These are phyloP conservation scores for Phytophthora podocarpi DNA, from an alignment of 352 stramenopile genomes.

Conservation along the genomic window DNA sequence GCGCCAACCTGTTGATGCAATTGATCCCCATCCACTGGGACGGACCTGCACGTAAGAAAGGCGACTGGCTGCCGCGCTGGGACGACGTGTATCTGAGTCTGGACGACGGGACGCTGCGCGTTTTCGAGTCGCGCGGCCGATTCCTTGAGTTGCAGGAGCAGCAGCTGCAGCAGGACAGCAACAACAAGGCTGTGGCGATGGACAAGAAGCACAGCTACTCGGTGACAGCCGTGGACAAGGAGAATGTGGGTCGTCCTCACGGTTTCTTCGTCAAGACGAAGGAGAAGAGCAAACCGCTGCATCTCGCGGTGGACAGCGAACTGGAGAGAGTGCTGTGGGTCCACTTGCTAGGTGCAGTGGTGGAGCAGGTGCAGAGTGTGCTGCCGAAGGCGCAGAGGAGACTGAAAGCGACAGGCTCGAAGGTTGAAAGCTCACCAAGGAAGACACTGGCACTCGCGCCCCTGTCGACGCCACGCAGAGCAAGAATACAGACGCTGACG, in stretches of 20 bases:
- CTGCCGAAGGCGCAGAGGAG: slow-evolving; percentile 42
- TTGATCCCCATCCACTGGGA: slow-evolving; percentile 76
- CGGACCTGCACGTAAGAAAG: slow-evolving; percentile 65
- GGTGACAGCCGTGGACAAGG: slow-evolving; percentile 61
- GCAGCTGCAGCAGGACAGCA: slow-evolving; percentile 22
- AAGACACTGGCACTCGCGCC: slow-evolving; percentile 27
- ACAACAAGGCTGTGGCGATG: slow-evolving; percentile 1
- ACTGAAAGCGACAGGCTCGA: slow-evolving; percentile 26
- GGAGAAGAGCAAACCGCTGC: slow-evolving; percentile 61
- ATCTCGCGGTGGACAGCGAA: slow-evolving; percentile 69
- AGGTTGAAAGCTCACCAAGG: slow-evolving; percentile 17
- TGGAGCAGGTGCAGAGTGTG: slow-evolving; percentile 58
- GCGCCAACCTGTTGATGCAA: slow-evolving; percentile 52
- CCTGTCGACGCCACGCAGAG: slow-evolving; percentile 26
- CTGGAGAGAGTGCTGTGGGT: slow-evolving; percentile 80
- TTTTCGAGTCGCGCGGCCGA: slow-evolving; percentile 70
- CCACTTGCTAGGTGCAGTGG: slow-evolving; percentile 63
- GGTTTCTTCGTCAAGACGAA: slow-evolving; percentile 59
- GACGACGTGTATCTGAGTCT: slow-evolving; percentile 73
- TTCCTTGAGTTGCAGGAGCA: slow-evolving; percentile 54
- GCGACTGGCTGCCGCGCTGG: slow-evolving; percentile 83
- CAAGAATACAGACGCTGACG: slow-evolving; percentile 44
- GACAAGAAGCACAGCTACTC: slow-evolving; percentile 61
- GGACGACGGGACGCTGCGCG: slow-evolving; percentile 61
- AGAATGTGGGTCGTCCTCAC: slow-evolving; percentile 59